Evolutionary conservation across 2,329 filamentous ascomycete genomes (phyloP).

Genomic region (Aspergillus vadensis): DNA sequence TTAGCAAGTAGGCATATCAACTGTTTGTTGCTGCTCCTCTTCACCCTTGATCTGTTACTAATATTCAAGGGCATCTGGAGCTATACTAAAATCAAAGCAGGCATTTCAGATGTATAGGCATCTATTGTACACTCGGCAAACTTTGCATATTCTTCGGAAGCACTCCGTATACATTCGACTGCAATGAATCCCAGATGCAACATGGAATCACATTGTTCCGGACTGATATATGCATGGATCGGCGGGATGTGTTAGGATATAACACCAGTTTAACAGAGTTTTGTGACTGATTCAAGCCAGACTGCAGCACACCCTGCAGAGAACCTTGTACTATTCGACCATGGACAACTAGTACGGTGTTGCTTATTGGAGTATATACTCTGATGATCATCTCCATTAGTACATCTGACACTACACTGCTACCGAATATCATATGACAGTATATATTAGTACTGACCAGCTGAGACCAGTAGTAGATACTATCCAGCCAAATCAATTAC

Average conservation of each 20-base stretch:
- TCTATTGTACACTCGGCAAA: background rate
- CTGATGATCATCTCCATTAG: no score
- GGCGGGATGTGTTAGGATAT: background rate
- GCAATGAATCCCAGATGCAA: background rate
- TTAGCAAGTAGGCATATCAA: background rate
- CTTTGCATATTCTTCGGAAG: background rate
- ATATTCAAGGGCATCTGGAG: background rate
- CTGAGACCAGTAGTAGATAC: no score
- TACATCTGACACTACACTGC: no score
- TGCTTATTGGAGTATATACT: no score
- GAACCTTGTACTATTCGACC: no score
- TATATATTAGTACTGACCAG: no score
- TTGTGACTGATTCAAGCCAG: no score
- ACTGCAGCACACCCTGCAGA: no score
- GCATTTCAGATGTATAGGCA: background rate
- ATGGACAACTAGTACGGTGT: no score
- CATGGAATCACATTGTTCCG: background rate
- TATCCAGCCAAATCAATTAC: no score
- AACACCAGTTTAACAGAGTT: background rate
- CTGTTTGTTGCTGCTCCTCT: background rate
- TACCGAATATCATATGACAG: no score
- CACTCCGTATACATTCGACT: background rate
- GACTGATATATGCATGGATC: background rate
- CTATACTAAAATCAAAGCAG: background rate
- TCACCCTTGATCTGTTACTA: no score